A percentile compares a stretch with the other conserved stretches of the same genome.
phyloP scores from a whole-genome alignment of 495 filamentous ascomycete genomes.

The Podospora pseudocomata region DNA sequence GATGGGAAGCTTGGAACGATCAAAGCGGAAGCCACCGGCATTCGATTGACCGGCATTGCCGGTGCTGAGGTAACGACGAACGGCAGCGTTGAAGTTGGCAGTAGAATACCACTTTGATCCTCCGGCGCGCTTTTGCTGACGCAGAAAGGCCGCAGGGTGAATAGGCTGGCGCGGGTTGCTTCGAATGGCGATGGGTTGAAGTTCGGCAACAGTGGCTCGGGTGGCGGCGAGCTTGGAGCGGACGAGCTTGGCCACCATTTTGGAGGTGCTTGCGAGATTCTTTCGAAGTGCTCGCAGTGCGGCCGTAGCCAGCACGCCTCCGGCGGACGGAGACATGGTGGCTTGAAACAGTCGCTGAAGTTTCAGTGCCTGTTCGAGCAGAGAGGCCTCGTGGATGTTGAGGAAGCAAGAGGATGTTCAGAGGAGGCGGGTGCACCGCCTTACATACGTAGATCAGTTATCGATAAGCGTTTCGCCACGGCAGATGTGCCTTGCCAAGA shows the following conservation, averaged over 20 bases:
- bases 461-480: constrained; percentile 28
- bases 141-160: constrained; percentile 66
- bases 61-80: constrained; percentile 61
- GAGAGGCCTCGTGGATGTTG: constrained; percentile 14
- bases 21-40: constrained; percentile 43
- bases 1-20: constrained; percentile 61
- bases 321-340: constrained; percentile 59
- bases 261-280: constrained; percentile 61
- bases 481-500: background rate
- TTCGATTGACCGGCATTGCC: constrained; percentile 32
- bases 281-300: constrained; percentile 65
- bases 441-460: constrained; percentile 15
- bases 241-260: constrained; percentile 45
- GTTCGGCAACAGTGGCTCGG: constrained; percentile 40
- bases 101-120: constrained; percentile 65
- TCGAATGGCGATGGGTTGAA: constrained; percentile 50
- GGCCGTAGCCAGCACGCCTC: constrained; percentile 68
- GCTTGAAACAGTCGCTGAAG: constrained; percentile 14
- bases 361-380: constrained; percentile 7
- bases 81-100: constrained; percentile 51
- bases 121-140: constrained; percentile 61
- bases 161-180: constrained; percentile 62
- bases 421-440: constrained; percentile 18
- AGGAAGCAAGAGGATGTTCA: constrained; percentile 3
- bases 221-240: constrained; percentile 57